Conservation (phyloP, 2,329 filamentous ascomycete species). For the Ophiostoma fasciatum region DNA sequence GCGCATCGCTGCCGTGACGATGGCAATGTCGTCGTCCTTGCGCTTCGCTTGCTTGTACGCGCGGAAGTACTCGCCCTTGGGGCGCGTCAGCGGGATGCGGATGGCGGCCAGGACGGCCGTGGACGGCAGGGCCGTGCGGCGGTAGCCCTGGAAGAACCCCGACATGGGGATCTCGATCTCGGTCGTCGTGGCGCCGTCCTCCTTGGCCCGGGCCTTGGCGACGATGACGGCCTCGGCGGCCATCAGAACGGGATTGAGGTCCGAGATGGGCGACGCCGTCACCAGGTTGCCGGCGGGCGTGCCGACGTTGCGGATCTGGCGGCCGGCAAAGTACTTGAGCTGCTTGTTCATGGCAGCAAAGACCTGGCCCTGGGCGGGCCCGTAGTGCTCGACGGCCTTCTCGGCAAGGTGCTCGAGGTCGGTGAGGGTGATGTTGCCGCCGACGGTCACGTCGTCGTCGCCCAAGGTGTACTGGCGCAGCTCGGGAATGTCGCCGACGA, state of each 20-base stretch:
- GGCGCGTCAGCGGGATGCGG: conserved; percentile 62
- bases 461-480: conserved; percentile 67
- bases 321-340: conserved; percentile 82
- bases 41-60: conserved; percentile 95
- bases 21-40: conserved; percentile 97
- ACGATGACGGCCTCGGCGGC: conserved; percentile 71
- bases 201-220: conserved; percentile 55
- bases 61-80: conserved; percentile 68
- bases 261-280: conserved; percentile 90
- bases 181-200: not conserved
- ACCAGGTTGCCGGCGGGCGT: conserved; percentile 89
- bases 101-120: conserved; percentile 79
- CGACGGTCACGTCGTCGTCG: conserved; percentile 75
- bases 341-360: conserved; percentile 90
- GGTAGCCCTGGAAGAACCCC: conserved; percentile 84
- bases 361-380: conserved; percentile 53
- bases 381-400: conserved; percentile 67
- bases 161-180: conserved; percentile 82
- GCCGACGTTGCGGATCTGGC: conserved; percentile 95
- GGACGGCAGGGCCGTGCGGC: conserved; percentile 63
- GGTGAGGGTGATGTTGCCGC: conserved; percentile 82
- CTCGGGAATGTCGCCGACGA: conserved; percentile 84
- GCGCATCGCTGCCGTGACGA: conserved; percentile 77
- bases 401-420: conserved; percentile 78
- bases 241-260: conserved; percentile 87